Evolutionary conservation across 2,329 filamentous ascomycete species (phyloP).

Genomic region (Cladorrhinum sp.): DNA sequence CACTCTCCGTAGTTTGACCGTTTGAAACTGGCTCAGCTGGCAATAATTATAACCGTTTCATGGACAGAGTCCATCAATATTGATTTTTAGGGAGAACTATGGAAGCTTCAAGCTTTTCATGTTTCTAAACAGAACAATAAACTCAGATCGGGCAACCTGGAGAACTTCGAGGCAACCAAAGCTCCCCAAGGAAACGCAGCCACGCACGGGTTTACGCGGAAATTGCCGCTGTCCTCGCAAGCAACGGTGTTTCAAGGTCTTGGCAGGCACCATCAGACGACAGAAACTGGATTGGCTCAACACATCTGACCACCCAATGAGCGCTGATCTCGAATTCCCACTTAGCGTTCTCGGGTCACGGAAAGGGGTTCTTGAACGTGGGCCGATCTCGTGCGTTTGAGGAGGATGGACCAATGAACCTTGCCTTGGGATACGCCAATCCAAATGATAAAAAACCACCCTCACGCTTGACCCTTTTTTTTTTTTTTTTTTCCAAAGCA

Average conservation of each 20-base stretch:
- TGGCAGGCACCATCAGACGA: slow-evolving; percentile 21
- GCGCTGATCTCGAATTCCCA: slow-evolving; percentile 4
- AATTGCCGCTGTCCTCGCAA: slow-evolving; percentile 7
- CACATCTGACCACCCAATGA: slow-evolving; percentile 18
- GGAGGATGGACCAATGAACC: slow-evolving; percentile 9
- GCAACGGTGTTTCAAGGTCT: slow-evolving; percentile 13
- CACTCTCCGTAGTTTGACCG: not conserved
- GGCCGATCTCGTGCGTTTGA: slow-evolving; percentile 23
- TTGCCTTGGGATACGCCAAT: slow-evolving; percentile 10
- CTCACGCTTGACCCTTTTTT: slow-evolving; percentile 20
- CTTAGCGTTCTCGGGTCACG: slow-evolving; percentile 25
- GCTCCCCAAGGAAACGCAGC: not conserved
- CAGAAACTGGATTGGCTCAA: slow-evolving; percentile 11
- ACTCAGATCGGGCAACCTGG: not conserved
- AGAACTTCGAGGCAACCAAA: not conserved
- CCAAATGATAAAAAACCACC: slow-evolving; percentile 25
- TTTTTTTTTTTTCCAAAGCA: not conserved
- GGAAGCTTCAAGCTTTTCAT: not conserved
- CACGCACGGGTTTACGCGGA: not conserved
- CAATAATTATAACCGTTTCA: not conserved
- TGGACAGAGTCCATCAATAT: too few species aligned
- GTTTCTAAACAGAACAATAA: too few species aligned
- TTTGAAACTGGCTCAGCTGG: not conserved
- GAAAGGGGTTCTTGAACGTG: slow-evolving; percentile 23
- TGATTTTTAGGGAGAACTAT: too few species aligned